phyloP scores from a whole-genome alignment of 345 rosid species.

The Eutrema japonicum region DNA sequence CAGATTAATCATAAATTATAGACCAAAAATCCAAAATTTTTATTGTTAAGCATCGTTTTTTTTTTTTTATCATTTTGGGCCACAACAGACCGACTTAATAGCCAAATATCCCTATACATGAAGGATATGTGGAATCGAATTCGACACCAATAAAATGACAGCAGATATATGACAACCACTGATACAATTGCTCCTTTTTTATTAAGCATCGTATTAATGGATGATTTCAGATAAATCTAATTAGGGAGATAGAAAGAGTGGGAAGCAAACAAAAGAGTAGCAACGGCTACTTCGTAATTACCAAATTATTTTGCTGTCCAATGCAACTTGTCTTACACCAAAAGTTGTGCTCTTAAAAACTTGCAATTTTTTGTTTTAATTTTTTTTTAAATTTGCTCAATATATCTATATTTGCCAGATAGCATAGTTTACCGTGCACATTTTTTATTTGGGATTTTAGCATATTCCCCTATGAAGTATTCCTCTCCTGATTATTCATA shows the following conservation, averaged over 20 bases:
- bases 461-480: too few relatives aligned
- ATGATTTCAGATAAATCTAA: not conserved
- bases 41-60: not conserved
- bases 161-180: too few relatives aligned
- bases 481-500: too few relatives aligned
- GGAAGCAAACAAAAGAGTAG: slow-evolving; percentile 36
- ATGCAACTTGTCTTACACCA: slow-evolving; percentile 33
- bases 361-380: too few relatives aligned
- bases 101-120: too few relatives aligned
- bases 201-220: not conserved
- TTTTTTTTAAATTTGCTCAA: not conserved
- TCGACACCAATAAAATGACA: too few relatives aligned
- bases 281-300: slow-evolving; percentile 47
- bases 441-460: not conserved
- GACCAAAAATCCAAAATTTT: too few relatives aligned
- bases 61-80: too few relatives aligned
- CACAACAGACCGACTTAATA: too few relatives aligned
- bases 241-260: slow-evolving; percentile 8
- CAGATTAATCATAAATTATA: too few relatives aligned
- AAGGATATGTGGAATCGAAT: too few relatives aligned
- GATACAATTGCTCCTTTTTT: too few relatives aligned
- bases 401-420: not conserved
- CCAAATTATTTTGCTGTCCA: slow-evolving; percentile 43
- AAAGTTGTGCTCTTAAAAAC: slow-evolving; percentile 39
- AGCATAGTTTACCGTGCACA: not conserved